These are phyloP conservation scores for Nigrospora oryzae DNA, from an alignment of 2,329 filamentous ascomycete genomes.

Conservation along the genomic window DNA sequence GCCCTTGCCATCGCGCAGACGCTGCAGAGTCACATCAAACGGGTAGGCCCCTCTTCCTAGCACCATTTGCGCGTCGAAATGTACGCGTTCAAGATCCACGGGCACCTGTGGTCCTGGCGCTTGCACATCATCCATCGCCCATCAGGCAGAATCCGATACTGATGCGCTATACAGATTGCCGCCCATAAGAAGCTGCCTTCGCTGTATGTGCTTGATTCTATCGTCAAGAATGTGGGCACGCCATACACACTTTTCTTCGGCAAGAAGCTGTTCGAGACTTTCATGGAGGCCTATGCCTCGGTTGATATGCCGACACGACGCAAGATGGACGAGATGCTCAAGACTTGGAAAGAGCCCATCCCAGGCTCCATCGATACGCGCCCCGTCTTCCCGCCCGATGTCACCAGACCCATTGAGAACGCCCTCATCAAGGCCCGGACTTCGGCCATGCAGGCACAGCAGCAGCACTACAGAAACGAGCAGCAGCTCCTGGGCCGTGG, in stretches of 20 bases:
- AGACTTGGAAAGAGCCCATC: slow-evolving; percentile 96
- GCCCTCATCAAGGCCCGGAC: slow-evolving; percentile 76
- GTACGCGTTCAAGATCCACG: no score
- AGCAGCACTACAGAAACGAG: slow-evolving; percentile 45
- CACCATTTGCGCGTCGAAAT: no score
- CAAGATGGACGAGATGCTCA: slow-evolving; percentile 95
- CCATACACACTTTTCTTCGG: slow-evolving; percentile 95
- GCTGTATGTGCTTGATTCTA: slow-evolving; percentile 95
- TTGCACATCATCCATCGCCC: no score
- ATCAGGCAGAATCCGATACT: slow-evolving; percentile 17
- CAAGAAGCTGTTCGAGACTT: slow-evolving; percentile 83
- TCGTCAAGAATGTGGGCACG: slow-evolving; percentile 97
- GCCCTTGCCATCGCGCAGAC: slow-evolving; percentile 87
- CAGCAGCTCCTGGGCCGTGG: slow-evolving; percentile 44
- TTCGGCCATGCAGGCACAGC: slow-evolving; percentile 50
- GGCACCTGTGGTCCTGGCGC: no score
- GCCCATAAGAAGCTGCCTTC: slow-evolving; percentile 87
- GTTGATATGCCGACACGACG: slow-evolving; percentile 76
- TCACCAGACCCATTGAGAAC: slow-evolving; percentile 87
- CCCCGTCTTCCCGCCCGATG: slow-evolving; percentile 82
- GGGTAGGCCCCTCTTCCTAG: slow-evolving; percentile 54
- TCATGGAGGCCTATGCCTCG: slow-evolving; percentile 92
- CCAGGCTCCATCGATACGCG: slow-evolving; percentile 88
- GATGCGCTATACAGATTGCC: slow-evolving; percentile 55
- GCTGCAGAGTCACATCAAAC: slow-evolving; percentile 86